Evolutionary conservation across 106 monocot species (phyloP).

Genomic region (Posidonia australis): DNA sequence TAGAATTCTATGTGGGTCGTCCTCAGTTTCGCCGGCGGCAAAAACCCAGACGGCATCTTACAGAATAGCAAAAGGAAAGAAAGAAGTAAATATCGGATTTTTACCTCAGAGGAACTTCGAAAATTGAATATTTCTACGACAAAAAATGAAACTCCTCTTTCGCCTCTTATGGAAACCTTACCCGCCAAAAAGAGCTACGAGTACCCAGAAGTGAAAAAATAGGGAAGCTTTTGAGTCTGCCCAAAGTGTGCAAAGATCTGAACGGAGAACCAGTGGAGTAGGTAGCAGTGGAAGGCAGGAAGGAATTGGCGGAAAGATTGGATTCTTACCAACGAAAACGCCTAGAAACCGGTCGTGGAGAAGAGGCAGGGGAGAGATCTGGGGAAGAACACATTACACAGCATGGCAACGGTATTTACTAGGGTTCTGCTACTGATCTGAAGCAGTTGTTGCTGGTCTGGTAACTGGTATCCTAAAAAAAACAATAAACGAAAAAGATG

Average conservation of each 20-base stretch:
- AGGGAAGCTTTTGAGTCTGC: too few relatives aligned
- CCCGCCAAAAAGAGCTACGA: not conserved
- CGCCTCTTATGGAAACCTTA: not conserved
- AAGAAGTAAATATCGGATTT: not conserved
- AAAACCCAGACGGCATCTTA: not conserved
- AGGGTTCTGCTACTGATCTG: too few relatives aligned
- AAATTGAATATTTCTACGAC: not conserved
- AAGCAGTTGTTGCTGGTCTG: not conserved
- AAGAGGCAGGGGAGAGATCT: not conserved
- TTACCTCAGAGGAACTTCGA: not conserved
- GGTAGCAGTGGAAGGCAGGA: not conserved
- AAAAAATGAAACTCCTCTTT: not conserved
- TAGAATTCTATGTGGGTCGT: slow-evolving; percentile 1
- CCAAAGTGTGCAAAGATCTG: not conserved
- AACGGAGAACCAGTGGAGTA: not conserved
- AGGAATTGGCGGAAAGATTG: not conserved
- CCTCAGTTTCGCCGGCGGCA: not conserved
- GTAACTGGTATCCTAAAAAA: too few relatives aligned
- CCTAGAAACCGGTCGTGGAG: not conserved
- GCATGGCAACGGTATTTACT: not conserved
- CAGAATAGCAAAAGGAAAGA: not conserved
- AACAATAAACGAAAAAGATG: too few relatives aligned
- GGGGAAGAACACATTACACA: not conserved
- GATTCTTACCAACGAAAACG: not conserved
- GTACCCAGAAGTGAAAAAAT: not conserved